These are phyloP conservation scores for Aspergillus udagawae DNA, from an alignment of 2,329 filamentous ascomycete species.

Conservation along the genomic window DNA sequence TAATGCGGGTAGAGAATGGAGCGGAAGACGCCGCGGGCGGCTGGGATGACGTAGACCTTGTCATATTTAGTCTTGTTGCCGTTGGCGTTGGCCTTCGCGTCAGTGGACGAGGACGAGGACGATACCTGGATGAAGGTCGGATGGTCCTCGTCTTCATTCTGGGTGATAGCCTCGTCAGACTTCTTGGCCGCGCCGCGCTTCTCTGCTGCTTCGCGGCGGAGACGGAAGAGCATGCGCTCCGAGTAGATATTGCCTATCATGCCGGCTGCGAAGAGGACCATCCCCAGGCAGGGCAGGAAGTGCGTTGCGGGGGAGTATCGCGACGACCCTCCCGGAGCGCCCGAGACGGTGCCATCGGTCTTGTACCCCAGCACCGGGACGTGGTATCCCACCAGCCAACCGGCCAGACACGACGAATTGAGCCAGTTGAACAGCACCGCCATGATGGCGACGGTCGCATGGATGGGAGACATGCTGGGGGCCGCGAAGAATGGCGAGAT, in stretches of 20 bases:
- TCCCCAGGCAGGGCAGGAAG: conserved; percentile 55
- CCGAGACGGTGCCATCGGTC: conserved; percentile 10
- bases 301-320: conserved; percentile 12
- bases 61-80: conserved; percentile 52
- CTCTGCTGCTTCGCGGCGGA: conserved; percentile 64
- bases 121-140: neutral
- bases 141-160: conserved; percentile 18
- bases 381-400: conserved; percentile 79
- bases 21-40: conserved; percentile 75
- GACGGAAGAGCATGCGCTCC: conserved; percentile 84
- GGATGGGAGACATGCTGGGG: conserved; percentile 89
- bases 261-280: conserved; percentile 71
- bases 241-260: conserved; percentile 80
- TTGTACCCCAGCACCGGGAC: conserved; percentile 30
- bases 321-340: neutral
- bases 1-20: conserved; percentile 90
- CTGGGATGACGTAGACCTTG: conserved; percentile 82
- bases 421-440: conserved; percentile 72
- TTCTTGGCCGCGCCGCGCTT: conserved; percentile 49
- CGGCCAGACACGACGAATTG: conserved; percentile 74
- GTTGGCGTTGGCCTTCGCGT: neutral
- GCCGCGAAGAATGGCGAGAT: conserved; percentile 73
- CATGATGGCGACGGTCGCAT: conserved; percentile 60
- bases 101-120: neutral
- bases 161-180: conserved; percentile 13